These are phyloP conservation scores for Metschnikowia sp. DNA, from an alignment of 805 yeast species.

Conservation along the genomic window DNA sequence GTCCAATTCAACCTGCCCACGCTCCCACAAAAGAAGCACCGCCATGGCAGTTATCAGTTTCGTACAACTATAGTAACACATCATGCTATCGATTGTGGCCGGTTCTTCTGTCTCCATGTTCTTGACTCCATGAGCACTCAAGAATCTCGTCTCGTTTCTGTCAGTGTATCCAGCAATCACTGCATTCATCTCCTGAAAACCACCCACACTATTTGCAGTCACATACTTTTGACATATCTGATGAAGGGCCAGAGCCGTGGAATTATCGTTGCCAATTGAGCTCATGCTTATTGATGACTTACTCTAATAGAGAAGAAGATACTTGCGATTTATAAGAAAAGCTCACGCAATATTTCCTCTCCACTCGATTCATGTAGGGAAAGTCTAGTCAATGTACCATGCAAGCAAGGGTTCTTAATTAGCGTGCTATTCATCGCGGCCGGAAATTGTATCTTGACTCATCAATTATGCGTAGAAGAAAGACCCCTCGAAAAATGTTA, in stretches of 20 bases:
- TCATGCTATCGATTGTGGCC: constrained; percentile 7
- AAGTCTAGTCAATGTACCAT: too few species aligned
- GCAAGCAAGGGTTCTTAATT: too few species aligned
- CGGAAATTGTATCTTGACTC: too few species aligned
- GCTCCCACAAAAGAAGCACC: constrained; percentile 31
- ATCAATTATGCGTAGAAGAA: too few species aligned
- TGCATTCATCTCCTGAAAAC: constrained; percentile 9
- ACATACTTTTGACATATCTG: constrained; percentile 7
- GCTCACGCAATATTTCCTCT: too few species aligned
- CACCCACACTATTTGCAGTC: not conserved
- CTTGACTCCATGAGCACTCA: constrained; percentile 14
- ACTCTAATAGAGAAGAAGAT: too few species aligned
- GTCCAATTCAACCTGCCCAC: constrained; percentile 31
- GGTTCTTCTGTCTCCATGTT: constrained; percentile 9
- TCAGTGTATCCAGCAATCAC: constrained; percentile 18
- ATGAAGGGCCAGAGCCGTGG: constrained; percentile 1
- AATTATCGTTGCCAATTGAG: too few species aligned
- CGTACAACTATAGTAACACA: constrained; percentile 17
- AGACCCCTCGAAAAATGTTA: too few species aligned
- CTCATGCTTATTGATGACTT: too few species aligned
- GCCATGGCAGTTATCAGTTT: constrained; percentile 30
- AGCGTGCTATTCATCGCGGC: too few species aligned
- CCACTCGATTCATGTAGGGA: too few species aligned
- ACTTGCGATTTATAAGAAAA: too few species aligned
- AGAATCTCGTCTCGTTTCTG: constrained; percentile 5